These are phyloP conservation scores for Durio zibethinus DNA, from an alignment of 345 rosid species.

Conservation along the genomic window DNA sequence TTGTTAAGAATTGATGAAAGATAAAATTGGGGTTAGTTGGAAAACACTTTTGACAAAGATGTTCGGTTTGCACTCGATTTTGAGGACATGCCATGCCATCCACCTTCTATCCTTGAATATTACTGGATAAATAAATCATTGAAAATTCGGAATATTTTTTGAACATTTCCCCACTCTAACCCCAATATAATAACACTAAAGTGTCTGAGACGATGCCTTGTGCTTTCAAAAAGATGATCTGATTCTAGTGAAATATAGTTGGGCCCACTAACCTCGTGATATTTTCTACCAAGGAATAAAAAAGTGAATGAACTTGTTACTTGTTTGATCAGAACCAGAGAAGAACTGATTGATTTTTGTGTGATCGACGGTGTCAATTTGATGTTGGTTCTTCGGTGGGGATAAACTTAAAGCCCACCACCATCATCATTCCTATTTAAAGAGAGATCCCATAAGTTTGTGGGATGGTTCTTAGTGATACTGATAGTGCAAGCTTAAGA, in stretches of 20 bases:
- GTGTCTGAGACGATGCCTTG: neutral
- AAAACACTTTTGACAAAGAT: neutral
- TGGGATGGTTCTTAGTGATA: neutral
- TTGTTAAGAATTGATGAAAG: neutral
- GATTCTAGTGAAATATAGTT: no score
- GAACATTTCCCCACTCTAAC: neutral
- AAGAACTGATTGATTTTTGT: no score
- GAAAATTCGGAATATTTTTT: neutral
- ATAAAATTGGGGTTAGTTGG: constrained; percentile 5
- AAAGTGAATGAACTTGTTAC: neutral
- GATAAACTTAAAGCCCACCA: neutral
- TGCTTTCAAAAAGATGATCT: neutral
- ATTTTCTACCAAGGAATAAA: no score
- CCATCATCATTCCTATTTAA: neutral
- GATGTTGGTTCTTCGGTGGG: neutral
- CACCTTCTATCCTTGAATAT: constrained; percentile 1
- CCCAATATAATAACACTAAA: neutral
- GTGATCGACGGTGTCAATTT: neutral
- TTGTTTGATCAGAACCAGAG: neutral
- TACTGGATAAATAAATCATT: neutral
- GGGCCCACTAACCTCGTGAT: no score
- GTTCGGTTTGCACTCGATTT: neutral
- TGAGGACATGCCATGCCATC: constrained; percentile 8
- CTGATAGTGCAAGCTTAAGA: neutral
- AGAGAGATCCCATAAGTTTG: neutral